phyloP scores from a whole-genome alignment of 495 filamentous ascomycete genomes.

The Penicillium maclennaniae region DNA sequence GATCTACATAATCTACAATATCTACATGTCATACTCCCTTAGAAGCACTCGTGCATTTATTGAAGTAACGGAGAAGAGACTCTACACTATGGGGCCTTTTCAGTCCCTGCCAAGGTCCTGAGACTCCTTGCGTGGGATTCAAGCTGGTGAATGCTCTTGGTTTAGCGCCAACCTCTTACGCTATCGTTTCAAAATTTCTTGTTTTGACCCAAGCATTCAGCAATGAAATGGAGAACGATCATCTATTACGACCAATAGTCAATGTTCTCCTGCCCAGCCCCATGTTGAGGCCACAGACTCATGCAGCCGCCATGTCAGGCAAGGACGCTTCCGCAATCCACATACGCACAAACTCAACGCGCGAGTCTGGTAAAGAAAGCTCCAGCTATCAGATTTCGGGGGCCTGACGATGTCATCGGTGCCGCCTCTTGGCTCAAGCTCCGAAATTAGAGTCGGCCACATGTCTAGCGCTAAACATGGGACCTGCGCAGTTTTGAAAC shows the following conservation, averaged over 20 bases:
- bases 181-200: slow-evolving; percentile 7
- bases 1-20: too few species aligned
- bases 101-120: background rate
- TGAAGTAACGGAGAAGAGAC: background rate
- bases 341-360: background rate
- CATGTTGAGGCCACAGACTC: slow-evolving; percentile 2
- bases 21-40: background rate
- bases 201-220: background rate
- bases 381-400: slow-evolving; percentile 4
- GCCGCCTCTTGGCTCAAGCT: background rate
- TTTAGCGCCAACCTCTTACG: background rate
- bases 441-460: too few species aligned
- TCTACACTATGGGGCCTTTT: background rate
- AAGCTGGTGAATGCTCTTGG: background rate
- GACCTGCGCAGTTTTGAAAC: background rate
- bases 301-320: slow-evolving; percentile 9
- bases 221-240: slow-evolving; percentile 12
- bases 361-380: background rate
- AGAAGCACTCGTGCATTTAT: too few species aligned
- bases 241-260: slow-evolving; percentile 1
- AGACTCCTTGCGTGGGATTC: background rate
- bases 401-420: background rate
- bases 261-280: slow-evolving; percentile 1
- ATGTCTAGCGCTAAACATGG: background rate
- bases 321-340: background rate